phyloP scores from a whole-genome alignment of 176 grass and related monocot genomes.

The Ensete ventricosum region DNA sequence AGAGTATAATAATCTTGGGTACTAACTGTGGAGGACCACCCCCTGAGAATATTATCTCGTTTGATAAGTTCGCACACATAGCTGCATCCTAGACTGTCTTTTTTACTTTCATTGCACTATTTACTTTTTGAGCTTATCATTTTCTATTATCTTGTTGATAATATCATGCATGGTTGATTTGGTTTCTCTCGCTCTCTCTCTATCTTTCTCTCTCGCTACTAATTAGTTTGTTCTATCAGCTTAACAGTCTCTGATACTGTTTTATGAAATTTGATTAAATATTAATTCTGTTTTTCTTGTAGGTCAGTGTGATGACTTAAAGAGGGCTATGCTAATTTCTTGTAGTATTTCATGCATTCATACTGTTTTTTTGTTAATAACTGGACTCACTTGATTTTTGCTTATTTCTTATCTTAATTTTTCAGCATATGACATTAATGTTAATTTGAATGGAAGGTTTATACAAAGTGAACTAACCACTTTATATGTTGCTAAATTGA shows the following conservation, averaged over 20 bases:
- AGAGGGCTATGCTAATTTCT: background rate
- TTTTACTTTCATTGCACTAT: background rate
- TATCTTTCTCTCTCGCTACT: background rate
- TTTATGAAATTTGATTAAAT: background rate
- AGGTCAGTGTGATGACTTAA: background rate
- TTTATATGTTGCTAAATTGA: conserved; percentile 16
- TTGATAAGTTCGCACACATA: background rate
- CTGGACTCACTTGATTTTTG: too few species aligned
- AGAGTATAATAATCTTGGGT: conserved; percentile 10
- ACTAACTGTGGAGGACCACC: background rate
- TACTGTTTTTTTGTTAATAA: too few species aligned
- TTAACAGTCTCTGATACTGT: background rate
- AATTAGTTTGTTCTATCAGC: background rate
- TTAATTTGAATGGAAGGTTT: conserved; percentile 40
- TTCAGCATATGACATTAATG: background rate
- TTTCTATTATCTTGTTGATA: background rate
- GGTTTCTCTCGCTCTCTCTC: background rate
- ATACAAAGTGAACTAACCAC: conserved; percentile 20
- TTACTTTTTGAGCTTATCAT: background rate
- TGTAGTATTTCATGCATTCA: background rate
- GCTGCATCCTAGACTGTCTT: background rate
- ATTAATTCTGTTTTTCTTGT: background rate
- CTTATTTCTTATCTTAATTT: background rate
- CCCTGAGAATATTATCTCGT: background rate
- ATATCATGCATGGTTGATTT: too few species aligned